A percentile compares a stretch with the other conserved stretches of the same genome.
Evolutionary conservation across 345 rosid species (phyloP).

Genomic region (Raphanus raphanistrum): DNA sequence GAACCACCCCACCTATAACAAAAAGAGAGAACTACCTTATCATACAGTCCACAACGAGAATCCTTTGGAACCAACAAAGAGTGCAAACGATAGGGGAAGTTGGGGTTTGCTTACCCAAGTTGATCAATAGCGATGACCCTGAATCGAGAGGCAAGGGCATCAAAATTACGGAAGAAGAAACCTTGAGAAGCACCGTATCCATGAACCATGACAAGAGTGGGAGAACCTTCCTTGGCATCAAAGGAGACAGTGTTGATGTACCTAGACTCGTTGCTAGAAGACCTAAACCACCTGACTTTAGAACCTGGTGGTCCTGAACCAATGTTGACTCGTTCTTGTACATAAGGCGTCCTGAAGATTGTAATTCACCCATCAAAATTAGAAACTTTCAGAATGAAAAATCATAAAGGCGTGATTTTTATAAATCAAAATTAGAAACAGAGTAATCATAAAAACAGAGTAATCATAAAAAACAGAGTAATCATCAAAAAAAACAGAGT

Average conservation of each 20-base stretch:
- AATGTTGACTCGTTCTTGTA: slow-evolving; percentile 79
- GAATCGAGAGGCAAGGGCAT: slow-evolving; percentile 77
- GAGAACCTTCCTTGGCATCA: slow-evolving; percentile 73
- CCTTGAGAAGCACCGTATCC: slow-evolving; percentile 98
- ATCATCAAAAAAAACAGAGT: too few relatives aligned
- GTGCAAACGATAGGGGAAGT: neutral
- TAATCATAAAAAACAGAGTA: too few relatives aligned
- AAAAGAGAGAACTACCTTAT: slow-evolving; percentile 1
- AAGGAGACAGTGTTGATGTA: slow-evolving; percentile 82
- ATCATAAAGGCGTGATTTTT: neutral
- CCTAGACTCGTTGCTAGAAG: slow-evolving; percentile 75
- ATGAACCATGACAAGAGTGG: slow-evolving; percentile 94
- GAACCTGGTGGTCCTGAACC: slow-evolving; percentile 96
- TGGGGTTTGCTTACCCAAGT: slow-evolving; percentile 66
- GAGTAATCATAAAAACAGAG: neutral
- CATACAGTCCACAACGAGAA: neutral
- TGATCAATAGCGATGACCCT: slow-evolving; percentile 88
- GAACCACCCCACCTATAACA: slow-evolving; percentile 90
- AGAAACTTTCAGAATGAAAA: neutral
- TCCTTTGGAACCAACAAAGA: neutral
- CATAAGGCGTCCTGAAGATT: slow-evolving; percentile 77
- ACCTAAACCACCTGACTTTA: slow-evolving; percentile 86
- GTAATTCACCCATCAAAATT: neutral
- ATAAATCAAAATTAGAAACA: too few relatives aligned
- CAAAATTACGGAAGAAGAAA: slow-evolving; percentile 88